Conservation (phyloP, 2,329 filamentous ascomycete genomes). For the Helicocarpus griseus region DNA sequence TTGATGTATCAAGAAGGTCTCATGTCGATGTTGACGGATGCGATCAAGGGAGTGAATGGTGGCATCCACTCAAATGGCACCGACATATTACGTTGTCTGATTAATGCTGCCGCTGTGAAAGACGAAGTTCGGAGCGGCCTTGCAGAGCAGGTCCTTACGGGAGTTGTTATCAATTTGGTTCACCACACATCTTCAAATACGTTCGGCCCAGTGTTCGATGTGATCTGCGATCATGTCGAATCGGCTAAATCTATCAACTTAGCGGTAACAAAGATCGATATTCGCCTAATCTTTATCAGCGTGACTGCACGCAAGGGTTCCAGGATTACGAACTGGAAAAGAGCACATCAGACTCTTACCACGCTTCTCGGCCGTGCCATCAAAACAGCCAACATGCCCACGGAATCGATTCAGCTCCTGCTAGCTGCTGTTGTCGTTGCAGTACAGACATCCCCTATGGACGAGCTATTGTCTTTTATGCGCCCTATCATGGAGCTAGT, state of each 20-base stretch:
- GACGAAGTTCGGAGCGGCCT: conserved; percentile 21
- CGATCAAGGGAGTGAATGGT: conserved; percentile 54
- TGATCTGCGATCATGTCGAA: conserved; percentile 46
- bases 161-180: conserved; percentile 68
- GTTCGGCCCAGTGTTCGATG: conserved; percentile 58
- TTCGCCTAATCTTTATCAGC: conserved; percentile 48
- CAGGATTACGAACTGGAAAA: conserved; percentile 63
- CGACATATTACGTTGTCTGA: conserved; percentile 43
- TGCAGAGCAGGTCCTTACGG: conserved; percentile 56
- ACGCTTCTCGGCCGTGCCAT: conserved; percentile 40
- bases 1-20: conserved; percentile 71
- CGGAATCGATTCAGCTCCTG: conserved; percentile 24
- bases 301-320: conserved; percentile 69
- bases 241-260: conserved; percentile 18
- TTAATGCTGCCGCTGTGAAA: conserved; percentile 26
- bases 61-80: conserved; percentile 49
- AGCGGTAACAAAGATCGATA: conserved; percentile 31
- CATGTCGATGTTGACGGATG: conserved; percentile 86
- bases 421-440: conserved; percentile 50
- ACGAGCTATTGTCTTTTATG: conserved; percentile 63
- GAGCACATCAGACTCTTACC: conserved; percentile 49
- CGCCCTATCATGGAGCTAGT: conserved; percentile 56
- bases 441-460: conserved; percentile 68
- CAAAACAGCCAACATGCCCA: conserved; percentile 16
- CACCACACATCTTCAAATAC: conserved; percentile 70